These are phyloP conservation scores for Fusarium sp. DNA, from an alignment of 2,329 filamentous ascomycete species.

Conservation along the genomic window DNA sequence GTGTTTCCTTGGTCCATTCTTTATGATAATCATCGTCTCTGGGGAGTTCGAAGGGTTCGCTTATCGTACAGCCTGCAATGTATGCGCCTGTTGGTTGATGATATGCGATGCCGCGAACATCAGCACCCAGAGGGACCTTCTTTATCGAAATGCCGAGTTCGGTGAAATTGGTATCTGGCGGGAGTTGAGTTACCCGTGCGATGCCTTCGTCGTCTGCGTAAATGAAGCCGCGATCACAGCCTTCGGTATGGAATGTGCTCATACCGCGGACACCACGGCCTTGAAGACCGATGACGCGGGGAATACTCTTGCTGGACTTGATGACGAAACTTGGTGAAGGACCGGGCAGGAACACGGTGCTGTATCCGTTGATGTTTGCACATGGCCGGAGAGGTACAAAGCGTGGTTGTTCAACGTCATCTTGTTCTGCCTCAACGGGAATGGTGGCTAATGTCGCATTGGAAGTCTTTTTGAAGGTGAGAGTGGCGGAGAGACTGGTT, in stretches of 20 bases:
- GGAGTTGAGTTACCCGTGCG: slow-evolving; percentile 79
- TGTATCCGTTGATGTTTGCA: slow-evolving; percentile 79
- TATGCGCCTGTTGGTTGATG: slow-evolving; percentile 82
- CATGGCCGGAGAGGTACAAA: slow-evolving; percentile 69
- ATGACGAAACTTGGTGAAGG: slow-evolving; percentile 83
- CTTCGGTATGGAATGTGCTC: slow-evolving; percentile 80
- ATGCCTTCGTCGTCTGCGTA: slow-evolving; percentile 81
- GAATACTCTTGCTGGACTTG: slow-evolving; percentile 81
- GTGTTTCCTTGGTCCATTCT: slow-evolving; percentile 82
- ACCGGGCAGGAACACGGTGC: slow-evolving; percentile 85
- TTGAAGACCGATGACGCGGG: slow-evolving; percentile 79
- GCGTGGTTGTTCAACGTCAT: slow-evolving; percentile 62
- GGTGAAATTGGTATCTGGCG: slow-evolving; percentile 72
- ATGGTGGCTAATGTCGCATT: slow-evolving; percentile 75
- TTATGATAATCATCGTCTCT: slow-evolving; percentile 87
- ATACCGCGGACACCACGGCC: slow-evolving; percentile 77
- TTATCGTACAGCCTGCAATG: slow-evolving; percentile 76
- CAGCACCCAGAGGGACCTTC: slow-evolving; percentile 77
- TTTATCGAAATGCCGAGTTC: slow-evolving; percentile 82
- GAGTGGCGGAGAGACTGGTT: slow-evolving; percentile 61
- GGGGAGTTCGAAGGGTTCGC: slow-evolving; percentile 82
- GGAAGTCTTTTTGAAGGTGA: slow-evolving; percentile 82
- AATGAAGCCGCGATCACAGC: slow-evolving; percentile 85
- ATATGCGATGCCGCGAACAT: slow-evolving; percentile 80
- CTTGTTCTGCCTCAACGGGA: slow-evolving; percentile 62